Conservation (phyloP, 192 early-diverging fungal genomes). For the Lobulomyces angularis region DNA sequence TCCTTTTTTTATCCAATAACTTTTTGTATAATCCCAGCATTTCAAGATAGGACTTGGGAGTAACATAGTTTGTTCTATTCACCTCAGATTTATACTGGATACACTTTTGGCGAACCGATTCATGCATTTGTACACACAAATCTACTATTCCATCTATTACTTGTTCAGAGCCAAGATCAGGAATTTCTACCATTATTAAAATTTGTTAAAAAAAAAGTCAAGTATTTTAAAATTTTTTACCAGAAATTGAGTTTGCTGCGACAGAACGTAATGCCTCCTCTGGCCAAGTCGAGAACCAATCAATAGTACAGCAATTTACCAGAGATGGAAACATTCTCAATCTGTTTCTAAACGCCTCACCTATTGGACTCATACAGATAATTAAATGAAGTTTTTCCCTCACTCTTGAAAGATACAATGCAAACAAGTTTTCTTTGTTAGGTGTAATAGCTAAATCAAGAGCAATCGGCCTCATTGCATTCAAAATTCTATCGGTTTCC, state of each 20-base stretch:
- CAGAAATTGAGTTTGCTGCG: slow-evolving; percentile 37
- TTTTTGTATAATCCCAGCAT: slow-evolving; percentile 41
- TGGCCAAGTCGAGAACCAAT: slow-evolving; percentile 57
- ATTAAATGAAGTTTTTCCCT: slow-evolving; percentile 40
- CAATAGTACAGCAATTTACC: slow-evolving; percentile 55
- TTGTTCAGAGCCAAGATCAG: slow-evolving; percentile 40
- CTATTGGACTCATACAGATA: slow-evolving; percentile 55
- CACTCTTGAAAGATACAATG: slow-evolving; percentile 37
- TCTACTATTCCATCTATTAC: slow-evolving; percentile 46
- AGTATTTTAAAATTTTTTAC: not conserved
- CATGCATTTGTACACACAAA: slow-evolving; percentile 48
- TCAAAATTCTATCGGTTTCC: slow-evolving; percentile 42
- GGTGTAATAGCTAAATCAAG: slow-evolving; percentile 28
- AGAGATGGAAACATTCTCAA: slow-evolving; percentile 50
- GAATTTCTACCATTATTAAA: slow-evolving; percentile 24
- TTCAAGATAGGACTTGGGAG: slow-evolving; percentile 51
- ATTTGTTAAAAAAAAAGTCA: slow-evolving; percentile 1
- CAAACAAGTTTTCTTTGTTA: slow-evolving; percentile 42
- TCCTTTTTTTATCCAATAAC: slow-evolving; percentile 45
- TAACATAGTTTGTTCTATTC: slow-evolving; percentile 50
- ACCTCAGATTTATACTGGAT: slow-evolving; percentile 40
- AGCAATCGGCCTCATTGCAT: slow-evolving; percentile 40
- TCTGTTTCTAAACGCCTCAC: slow-evolving; percentile 48
- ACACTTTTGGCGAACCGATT: slow-evolving; percentile 37
- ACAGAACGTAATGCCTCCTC: slow-evolving; percentile 45